Evolutionary conservation across 345 rosid species (phyloP).

Genomic region (Luvunga scandens): DNA sequence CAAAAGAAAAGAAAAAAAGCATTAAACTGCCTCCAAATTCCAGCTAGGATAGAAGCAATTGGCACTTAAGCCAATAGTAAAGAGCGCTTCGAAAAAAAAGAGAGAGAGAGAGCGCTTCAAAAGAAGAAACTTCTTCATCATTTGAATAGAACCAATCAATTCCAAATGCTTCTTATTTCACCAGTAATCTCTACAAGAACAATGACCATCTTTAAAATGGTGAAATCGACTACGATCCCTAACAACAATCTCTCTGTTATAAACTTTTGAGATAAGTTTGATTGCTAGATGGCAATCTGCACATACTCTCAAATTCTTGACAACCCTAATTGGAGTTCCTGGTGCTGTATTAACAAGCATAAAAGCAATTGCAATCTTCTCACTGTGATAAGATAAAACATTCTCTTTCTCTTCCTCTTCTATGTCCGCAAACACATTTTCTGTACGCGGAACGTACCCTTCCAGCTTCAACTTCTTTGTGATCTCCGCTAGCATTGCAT

Average conservation of each 20-base stretch:
- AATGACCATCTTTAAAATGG: slow-evolving; percentile 65
- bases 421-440: slow-evolving; percentile 61
- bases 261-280: slow-evolving; percentile 70
- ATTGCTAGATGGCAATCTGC: slow-evolving; percentile 81
- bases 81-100: no score
- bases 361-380: slow-evolving; percentile 83
- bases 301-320: slow-evolving; percentile 82
- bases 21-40: no score
- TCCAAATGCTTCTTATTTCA: slow-evolving; percentile 17
- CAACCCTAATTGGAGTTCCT: slow-evolving; percentile 50
- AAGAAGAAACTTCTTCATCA: neutral
- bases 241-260: slow-evolving; percentile 57
- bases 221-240: slow-evolving; percentile 87
- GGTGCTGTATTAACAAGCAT: slow-evolving; percentile 62
- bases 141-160: neutral
- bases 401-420: slow-evolving; percentile 83
- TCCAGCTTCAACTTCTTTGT: slow-evolving; percentile 48
- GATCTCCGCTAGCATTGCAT: slow-evolving; percentile 56
- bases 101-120: no score
- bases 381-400: slow-evolving; percentile 70
- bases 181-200: slow-evolving; percentile 77
- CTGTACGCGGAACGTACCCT: slow-evolving; percentile 60
- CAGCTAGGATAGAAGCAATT: no score
- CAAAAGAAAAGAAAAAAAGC: no score
- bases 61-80: no score